Evolutionary conservation across 768 basidiomycete genomes (phyloP), one percentile per base, ranked within the genome.

Genomic region (Panaeolus papilionaceus): DNA sequence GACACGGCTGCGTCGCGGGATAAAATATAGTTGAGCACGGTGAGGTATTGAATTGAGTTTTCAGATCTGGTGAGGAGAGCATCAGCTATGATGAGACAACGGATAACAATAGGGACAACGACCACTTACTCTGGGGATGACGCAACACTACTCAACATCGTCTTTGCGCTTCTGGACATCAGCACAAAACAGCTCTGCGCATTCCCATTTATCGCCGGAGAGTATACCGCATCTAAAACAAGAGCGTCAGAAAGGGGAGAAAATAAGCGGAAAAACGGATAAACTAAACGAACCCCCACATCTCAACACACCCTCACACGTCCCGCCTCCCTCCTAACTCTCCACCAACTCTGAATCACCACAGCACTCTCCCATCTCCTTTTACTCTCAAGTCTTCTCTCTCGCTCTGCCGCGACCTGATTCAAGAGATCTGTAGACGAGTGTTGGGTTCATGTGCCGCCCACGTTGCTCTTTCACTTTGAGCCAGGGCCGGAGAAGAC

Each of bases 391-490:
- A 83, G 78, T 38, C 93, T 83, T 71, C 91, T 88, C 38, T 81
- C 77, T 39, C 92, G 80, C 64, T 85, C 84, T 20, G 84, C 83
- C 71, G 87, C 89, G 20, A 89, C 92, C 64, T 85, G 82, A 71
- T 86, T 83, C 61, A 94, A 79, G 73, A 95, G 85, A 40, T 85
- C 79, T 14, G 83, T 77, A 47, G 89, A 85, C 0, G 86, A 84
- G 6, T 87, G 72, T 2, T 82, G 83, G 23, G 84, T 76, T 0
- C 82, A 84, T 1, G 85, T 76, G 2, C 93, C 93, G 16, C 93
- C 93, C n/a, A 94, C 84, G 75, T 94, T 94, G 70, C 94, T 94
- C 71, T 85, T 83, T 51, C 89, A 85, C 65, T 88, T 83, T 51
- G 80, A 78, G 63, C 89, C 23, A 85, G 71, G 83, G 4, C 54